phyloP scores from a whole-genome alignment of 78 protist species.

The Protostelium mycophagum region DNA sequence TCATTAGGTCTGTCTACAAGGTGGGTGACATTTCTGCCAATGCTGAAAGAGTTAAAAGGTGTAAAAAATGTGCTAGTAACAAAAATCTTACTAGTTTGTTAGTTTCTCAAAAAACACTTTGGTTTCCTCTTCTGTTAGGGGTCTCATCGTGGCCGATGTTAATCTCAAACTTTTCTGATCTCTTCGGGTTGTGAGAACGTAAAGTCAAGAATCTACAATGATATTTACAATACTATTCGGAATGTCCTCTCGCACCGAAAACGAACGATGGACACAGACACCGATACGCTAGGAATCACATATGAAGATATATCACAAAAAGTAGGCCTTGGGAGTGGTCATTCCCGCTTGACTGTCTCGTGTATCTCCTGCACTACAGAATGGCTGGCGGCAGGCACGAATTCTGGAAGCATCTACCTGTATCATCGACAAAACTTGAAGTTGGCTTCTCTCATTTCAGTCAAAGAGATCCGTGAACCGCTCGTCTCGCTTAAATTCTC shows the following conservation, averaged over 20 bases:
- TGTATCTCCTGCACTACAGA: background rate
- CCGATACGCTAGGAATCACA: background rate
- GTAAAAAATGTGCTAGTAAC: background rate
- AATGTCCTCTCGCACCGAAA: too few species aligned
- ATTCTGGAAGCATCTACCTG: background rate
- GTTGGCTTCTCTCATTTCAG: background rate
- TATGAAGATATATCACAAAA: background rate
- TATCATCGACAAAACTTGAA: background rate
- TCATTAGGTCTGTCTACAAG: slow-evolving; percentile 96
- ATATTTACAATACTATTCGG: too few species aligned
- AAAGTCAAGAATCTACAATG: too few species aligned
- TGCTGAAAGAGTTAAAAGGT: slow-evolving; percentile 48
- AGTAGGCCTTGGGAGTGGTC: background rate
- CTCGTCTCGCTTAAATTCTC: background rate
- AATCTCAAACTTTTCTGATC: too few species aligned
- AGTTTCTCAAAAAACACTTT: slow-evolving; percentile 94
- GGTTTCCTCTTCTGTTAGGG: slow-evolving; percentile 97
- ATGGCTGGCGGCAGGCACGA: background rate
- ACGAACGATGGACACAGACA: background rate
- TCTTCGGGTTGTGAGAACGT: background rate
- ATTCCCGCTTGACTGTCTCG: background rate
- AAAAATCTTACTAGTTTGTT: slow-evolving; percentile 71
- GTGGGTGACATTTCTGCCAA: slow-evolving; percentile 90
- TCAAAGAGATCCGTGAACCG: background rate
- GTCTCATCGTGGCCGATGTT: too few species aligned